A percentile compares a stretch with the other conserved stretches of the same genome.
Conservation (phyloP, 371 early-diverging fungal species). For the Mucor irregularis region DNA sequence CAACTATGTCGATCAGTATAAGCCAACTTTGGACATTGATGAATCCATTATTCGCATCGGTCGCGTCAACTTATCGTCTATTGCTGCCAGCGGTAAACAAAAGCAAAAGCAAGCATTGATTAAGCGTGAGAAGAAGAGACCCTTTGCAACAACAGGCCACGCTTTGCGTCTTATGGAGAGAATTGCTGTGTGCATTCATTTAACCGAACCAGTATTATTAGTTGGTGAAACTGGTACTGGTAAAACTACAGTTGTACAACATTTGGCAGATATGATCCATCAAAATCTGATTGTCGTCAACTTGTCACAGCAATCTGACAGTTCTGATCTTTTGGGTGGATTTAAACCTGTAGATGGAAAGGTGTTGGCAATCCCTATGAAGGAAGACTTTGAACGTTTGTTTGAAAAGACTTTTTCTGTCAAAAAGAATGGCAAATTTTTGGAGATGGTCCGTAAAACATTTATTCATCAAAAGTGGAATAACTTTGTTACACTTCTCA, state of each 20-base stretch:
- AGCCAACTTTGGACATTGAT: slow-evolving; percentile 59
- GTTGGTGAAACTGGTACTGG: slow-evolving; percentile 99
- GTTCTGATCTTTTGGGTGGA: slow-evolving; percentile 97
- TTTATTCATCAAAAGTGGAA: slow-evolving; percentile 79
- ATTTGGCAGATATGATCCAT: slow-evolving; percentile 81
- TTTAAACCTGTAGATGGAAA: slow-evolving; percentile 95
- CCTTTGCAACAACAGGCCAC: slow-evolving; percentile 83
- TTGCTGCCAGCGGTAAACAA: slow-evolving; percentile 33
- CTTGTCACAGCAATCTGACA: slow-evolving; percentile 97
- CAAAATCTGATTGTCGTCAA: slow-evolving; percentile 92
- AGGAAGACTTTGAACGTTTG: slow-evolving; percentile 82
- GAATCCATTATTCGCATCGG: slow-evolving; percentile 63
- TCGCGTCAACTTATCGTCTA: slow-evolving; percentile 62
- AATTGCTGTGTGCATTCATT: slow-evolving; percentile 78
- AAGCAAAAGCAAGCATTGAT: slow-evolving; percentile 33
- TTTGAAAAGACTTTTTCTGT: slow-evolving; percentile 89
- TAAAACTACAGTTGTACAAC: slow-evolving; percentile 98
- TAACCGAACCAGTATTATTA: slow-evolving; percentile 89
- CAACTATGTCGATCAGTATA: slow-evolving; percentile 72
- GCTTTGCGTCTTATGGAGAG: slow-evolving; percentile 80
- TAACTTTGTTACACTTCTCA: slow-evolving; percentile 72
- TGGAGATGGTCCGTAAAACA: slow-evolving; percentile 76
- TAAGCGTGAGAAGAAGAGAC: slow-evolving; percentile 45
- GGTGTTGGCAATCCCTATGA: slow-evolving; percentile 77
- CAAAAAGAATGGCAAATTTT: slow-evolving; percentile 82